Evolutionary conservation across 257 asterid species (phyloP), one percentile per base, ranked within the genome.

Genomic region (Capsicum pubescens): DNA sequence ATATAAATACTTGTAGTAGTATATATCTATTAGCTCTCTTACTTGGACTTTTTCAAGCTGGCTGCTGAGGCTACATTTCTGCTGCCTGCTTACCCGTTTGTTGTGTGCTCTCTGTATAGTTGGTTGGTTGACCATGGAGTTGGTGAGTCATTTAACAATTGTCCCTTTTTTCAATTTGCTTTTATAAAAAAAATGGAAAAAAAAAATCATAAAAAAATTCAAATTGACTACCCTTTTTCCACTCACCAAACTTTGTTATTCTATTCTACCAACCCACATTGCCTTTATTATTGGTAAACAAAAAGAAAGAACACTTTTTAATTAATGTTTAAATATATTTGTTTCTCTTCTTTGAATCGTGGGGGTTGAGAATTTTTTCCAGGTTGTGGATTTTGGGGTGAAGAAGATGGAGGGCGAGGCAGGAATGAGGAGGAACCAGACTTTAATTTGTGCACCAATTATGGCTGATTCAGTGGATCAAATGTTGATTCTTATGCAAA

Each of bases 371-470:
- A 2, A 8, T 35, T 1, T 64, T 59, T 60, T 42, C 3, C 86
- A 92, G 97, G 90, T 88, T 59, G 89, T 89, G 87, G 94, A 89
- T 89, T 89, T 87, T 63, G 89, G 88, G 78, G 84, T 82, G 84
- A 79, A 63, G 84, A 77, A 52, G 66, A 91, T 89, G 92, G 91
- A 84, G 85, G 80, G 84, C 56, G 93, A 86, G 69, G 63, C 90
- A 77, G 42, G 2, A 39, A 54, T 54, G 84, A 87, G 92, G 87
- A 90, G 86, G 90, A 93, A 96, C 71, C 90, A 84, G 44, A 93
- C 98, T 14, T 84, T 97, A 90, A 95, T 97, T 81, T 97, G 99
- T 85, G 98, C 97, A 11, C 98, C 99, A 35, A 74, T 97, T 82
- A 97, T 97, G 98, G 97, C 91, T 21, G 97, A 93, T 78, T 87